A percentile compares a stretch with the other conserved stretches of the same genome.
phyloP scores from a whole-genome alignment of 2,329 filamentous ascomycete species.

The Cladosporium sp. region DNA sequence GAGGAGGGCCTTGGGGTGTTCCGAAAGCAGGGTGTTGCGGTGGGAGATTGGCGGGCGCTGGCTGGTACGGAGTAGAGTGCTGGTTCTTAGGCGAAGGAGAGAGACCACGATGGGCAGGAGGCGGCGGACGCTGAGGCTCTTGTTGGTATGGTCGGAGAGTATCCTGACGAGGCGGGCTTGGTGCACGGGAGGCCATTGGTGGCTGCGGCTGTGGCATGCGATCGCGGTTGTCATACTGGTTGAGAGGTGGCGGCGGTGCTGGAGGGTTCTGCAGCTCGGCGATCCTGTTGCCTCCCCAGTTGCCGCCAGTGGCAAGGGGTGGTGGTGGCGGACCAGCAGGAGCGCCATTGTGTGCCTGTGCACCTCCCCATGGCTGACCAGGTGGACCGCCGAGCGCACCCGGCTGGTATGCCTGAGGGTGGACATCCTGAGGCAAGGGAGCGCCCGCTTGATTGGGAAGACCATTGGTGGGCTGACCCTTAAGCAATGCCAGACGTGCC shows the following conservation, averaged over 20 bases:
- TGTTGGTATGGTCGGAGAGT: conserved; percentile 50
- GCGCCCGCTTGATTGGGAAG: conserved; percentile 67
- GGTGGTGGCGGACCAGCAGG: conserved; percentile 62
- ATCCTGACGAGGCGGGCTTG: conserved; percentile 64
- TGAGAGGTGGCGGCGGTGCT: conserved; percentile 61
- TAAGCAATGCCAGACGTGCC: conserved; percentile 81
- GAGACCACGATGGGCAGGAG: conserved; percentile 51
- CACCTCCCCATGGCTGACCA: conserved; percentile 84
- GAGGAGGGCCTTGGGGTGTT: conserved; percentile 10
- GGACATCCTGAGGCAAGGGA: conserved; percentile 91
- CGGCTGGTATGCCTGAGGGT: conserved; percentile 88
- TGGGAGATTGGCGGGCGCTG: conserved; percentile 44
- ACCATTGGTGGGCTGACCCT: conserved; percentile 68
- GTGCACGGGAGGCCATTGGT: conserved; percentile 20
- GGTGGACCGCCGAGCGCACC: conserved; percentile 72
- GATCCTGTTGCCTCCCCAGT: conserved; percentile 63
- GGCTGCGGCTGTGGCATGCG: conserved; percentile 57
- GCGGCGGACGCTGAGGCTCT: conserved; percentile 35
- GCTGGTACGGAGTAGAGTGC: conserved; percentile 50
- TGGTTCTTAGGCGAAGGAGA: conserved; percentile 59
- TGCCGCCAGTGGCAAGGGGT: conserved; percentile 44
- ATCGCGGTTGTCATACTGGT: conserved; percentile 79
- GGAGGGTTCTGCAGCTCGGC: conserved; percentile 70
- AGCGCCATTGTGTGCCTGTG: conserved; percentile 63
- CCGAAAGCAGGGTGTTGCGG: conserved; percentile 31